Evolutionary conservation across 805 yeast species (phyloP).

Genomic region (Suhomyces sp.): DNA sequence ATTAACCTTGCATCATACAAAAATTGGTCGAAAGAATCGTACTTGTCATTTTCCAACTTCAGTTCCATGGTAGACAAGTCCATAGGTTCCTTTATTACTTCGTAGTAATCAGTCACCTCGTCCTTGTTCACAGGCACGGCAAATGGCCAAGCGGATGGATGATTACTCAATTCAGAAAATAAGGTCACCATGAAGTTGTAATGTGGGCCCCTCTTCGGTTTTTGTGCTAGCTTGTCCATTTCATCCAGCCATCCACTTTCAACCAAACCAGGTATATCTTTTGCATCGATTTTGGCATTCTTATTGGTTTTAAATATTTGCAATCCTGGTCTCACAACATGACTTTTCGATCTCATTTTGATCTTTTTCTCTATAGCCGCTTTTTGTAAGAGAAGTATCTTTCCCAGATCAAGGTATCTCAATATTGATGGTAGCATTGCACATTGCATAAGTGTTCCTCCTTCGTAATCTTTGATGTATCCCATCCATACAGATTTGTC

Average conservation of each 20-base stretch:
- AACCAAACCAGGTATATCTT: slow-evolving; percentile 78
- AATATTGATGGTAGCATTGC: slow-evolving; percentile 80
- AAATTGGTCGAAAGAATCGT: slow-evolving; percentile 87
- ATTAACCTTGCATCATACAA: slow-evolving; percentile 83
- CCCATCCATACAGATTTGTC: slow-evolving; percentile 95
- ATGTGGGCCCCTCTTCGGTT: slow-evolving; percentile 93
- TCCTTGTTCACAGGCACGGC: slow-evolving; percentile 87
- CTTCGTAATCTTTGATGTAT: slow-evolving; percentile 97
- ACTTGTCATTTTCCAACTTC: slow-evolving; percentile 87
- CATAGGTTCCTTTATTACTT: slow-evolving; percentile 97
- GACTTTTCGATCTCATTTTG: slow-evolving; percentile 72
- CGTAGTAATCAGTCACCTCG: slow-evolving; percentile 95
- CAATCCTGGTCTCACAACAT: slow-evolving; percentile 79
- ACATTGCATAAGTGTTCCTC: slow-evolving; percentile 98
- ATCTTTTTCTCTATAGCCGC: slow-evolving; percentile 90
- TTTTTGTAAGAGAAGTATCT: slow-evolving; percentile 80
- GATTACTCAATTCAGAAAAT: slow-evolving; percentile 84
- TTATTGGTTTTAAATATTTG: slow-evolving; percentile 57
- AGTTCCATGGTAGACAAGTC: slow-evolving; percentile 94
- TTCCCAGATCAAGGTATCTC: slow-evolving; percentile 85
- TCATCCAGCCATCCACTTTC: slow-evolving; percentile 99
- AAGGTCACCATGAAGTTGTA: slow-evolving; percentile 90
- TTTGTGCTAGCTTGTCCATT: slow-evolving; percentile 94
- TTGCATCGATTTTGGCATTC: slow-evolving; percentile 63
- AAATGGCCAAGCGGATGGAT: slow-evolving; percentile 98